Conservation (phyloP, 2,329 filamentous ascomycete species). For the Diaporthe humulicola region DNA sequence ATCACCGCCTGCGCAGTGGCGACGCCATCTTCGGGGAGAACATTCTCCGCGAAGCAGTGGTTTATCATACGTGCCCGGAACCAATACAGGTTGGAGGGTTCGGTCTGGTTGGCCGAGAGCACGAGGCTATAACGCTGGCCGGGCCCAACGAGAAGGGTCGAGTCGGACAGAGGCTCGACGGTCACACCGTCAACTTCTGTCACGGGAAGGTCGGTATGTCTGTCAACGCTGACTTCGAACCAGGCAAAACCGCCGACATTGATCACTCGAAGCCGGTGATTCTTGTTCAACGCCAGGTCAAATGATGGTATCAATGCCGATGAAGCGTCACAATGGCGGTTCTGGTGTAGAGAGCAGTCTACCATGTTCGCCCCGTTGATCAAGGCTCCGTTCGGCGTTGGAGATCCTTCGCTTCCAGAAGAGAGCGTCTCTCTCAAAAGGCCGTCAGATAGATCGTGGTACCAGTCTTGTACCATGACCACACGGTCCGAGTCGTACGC, state of each 20-base stretch:
- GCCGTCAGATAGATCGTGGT: slow-evolving; percentile 66
- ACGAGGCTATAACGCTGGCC: slow-evolving; percentile 80
- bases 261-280: slow-evolving; percentile 76
- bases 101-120: slow-evolving; percentile 69
- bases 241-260: slow-evolving; percentile 80
- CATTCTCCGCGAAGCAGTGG: slow-evolving; percentile 69
- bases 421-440: slow-evolving; percentile 54
- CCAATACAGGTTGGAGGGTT: slow-evolving; percentile 67
- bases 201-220: slow-evolving; percentile 66
- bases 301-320: slow-evolving; percentile 56
- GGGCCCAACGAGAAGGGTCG: slow-evolving; percentile 75
- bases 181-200: slow-evolving; percentile 80
- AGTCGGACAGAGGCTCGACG: slow-evolving; percentile 70
- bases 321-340: slow-evolving; percentile 59
- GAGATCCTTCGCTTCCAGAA: slow-evolving; percentile 57
- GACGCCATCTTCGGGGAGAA: slow-evolving; percentile 56
- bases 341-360: slow-evolving; percentile 53
- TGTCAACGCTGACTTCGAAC: slow-evolving; percentile 79
- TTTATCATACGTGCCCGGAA: slow-evolving; percentile 73
- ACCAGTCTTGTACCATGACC: slow-evolving; percentile 78
- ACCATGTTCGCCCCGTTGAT: slow-evolving; percentile 59
- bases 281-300: slow-evolving; percentile 64
- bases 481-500: slow-evolving; percentile 71
- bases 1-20: slow-evolving; percentile 64
- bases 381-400: slow-evolving; percentile 59